These are phyloP conservation scores for Yarrowia porcina DNA, from an alignment of 805 yeast species.

Conservation along the genomic window DNA sequence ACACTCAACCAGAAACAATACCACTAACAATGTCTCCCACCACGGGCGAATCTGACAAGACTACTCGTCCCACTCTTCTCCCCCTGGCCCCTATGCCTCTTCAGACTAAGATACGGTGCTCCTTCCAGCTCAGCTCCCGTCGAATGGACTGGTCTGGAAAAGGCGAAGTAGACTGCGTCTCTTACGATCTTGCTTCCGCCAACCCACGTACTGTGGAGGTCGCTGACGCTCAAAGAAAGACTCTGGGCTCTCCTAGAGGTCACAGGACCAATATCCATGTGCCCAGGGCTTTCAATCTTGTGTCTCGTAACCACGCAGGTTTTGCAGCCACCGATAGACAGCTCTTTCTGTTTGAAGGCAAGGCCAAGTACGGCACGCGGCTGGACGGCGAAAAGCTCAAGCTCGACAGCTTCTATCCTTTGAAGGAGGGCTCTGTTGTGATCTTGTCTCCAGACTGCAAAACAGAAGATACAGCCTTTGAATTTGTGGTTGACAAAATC, in stretches of 20 bases:
- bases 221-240: background rate
- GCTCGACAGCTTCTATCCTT: background rate
- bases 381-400: background rate
- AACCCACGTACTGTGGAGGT: background rate
- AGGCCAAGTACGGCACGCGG: constrained; percentile 11
- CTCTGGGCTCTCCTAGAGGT: background rate
- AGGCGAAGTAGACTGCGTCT: background rate
- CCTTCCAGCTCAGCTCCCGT: background rate
- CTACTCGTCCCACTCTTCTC: background rate
- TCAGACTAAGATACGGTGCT: background rate
- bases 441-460: background rate
- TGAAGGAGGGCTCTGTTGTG: background rate
- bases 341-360: background rate
- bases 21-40: background rate
- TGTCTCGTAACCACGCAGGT: background rate
- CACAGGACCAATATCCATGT: background rate
- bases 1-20: background rate
- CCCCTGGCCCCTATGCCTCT: too few species aligned
- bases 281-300: background rate
- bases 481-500: background rate
- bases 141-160: background rate
- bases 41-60: background rate
- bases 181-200: background rate
- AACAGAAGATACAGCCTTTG: background rate
- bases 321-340: background rate